Base-by-base conservation (phyloP, 192 early-diverging fungal species). In the Gaertneriomyces semiglobifer region DNA sequence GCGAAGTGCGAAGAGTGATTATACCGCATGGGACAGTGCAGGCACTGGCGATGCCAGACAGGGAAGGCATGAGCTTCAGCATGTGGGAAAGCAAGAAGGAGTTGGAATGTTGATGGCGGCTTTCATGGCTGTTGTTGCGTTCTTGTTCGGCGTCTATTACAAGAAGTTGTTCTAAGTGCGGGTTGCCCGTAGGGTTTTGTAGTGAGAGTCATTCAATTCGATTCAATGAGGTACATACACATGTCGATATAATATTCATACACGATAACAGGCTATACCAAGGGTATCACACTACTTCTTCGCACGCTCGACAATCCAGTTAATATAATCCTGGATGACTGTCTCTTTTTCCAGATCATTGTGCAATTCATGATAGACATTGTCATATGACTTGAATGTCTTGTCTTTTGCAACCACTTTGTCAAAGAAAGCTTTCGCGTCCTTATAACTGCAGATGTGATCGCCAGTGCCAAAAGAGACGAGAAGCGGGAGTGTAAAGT, bases 381-480 rank as follows among this genome's bases (percentile, higher is more conserved):
- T 70, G 11, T 60, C 60, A 18, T 43, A 66, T 4, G 18, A 41
- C 44, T 67, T 65, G n/a, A 25, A 68, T 18, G 56, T 44, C 69
- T 75, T 75, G 60, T 75, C 74, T 38, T 7, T 14, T 51, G 46
- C 54, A 11, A 16, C 50, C 3, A 44, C 41, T 44, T 47, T 19
- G 7, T 55, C 69, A 38, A 45, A 18, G 14, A 68, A 68, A 16
- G 42, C 33, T 44, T 67, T 44, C 4, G 65, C 38, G 8, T 33
- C 63, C 4, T 58, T 53, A 18, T n/a, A 74, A 38, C 57, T 58
- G 9, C 72, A 79, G 54, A 88, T 72, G 3, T 58, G 55, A 65
- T 89, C 88, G 33, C 45, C 74, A 40, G 63, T 69, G 9, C 86
- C 84, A 57, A 83, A 82, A 14, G 73, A 70, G 16, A 86, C 75